Evolutionary conservation across 164 flowering plant genomes (phyloP).

Genomic region (Magnolia officinalis): DNA sequence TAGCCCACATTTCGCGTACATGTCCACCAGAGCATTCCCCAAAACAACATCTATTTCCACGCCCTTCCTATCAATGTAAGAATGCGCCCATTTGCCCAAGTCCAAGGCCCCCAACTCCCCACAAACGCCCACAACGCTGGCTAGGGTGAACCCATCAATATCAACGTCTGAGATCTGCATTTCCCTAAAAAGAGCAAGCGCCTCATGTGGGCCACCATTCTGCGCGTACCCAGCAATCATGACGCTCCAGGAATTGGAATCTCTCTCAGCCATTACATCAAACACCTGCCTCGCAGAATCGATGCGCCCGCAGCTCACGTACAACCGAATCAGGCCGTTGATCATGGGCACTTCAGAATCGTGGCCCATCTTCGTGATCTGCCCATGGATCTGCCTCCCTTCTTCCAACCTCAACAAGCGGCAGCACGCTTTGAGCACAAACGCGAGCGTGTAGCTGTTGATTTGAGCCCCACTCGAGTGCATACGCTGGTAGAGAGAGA

Average conservation of each 20-base stretch:
- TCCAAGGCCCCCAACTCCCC: conserved; percentile 24
- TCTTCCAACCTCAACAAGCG: conserved; percentile 9
- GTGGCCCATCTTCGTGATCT: conserved; percentile 16
- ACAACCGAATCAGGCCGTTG: conserved; percentile 14
- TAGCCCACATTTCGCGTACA: conserved; percentile 25
- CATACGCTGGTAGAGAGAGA: conserved; percentile 16
- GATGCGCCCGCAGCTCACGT: conserved; percentile 8
- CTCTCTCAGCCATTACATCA: conserved; percentile 21
- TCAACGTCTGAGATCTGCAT: conserved; percentile 18
- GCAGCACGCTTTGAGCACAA: conserved; percentile 22
- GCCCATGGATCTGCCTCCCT: conserved; percentile 15
- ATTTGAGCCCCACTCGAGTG: conserved; percentile 1
- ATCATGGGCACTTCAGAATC: conserved; percentile 13
- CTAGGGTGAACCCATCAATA: conserved; percentile 19
- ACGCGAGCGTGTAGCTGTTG: conserved; percentile 19
- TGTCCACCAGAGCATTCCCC: conserved; percentile 22
- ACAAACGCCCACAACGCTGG: conserved; percentile 19
- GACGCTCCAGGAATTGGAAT: conserved; percentile 21
- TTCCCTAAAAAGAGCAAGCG: conserved; percentile 18
- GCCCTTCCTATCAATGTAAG: conserved; percentile 15
- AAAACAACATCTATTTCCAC: conserved; percentile 14
- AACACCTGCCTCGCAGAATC: conserved; percentile 15
- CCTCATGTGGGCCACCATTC: conserved; percentile 11
- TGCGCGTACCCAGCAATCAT: conserved; percentile 25
- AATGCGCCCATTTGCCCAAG: conserved; percentile 23